Conservation (phyloP, 352 stramenopile species). For the Globisporangium barbulae region DNA sequence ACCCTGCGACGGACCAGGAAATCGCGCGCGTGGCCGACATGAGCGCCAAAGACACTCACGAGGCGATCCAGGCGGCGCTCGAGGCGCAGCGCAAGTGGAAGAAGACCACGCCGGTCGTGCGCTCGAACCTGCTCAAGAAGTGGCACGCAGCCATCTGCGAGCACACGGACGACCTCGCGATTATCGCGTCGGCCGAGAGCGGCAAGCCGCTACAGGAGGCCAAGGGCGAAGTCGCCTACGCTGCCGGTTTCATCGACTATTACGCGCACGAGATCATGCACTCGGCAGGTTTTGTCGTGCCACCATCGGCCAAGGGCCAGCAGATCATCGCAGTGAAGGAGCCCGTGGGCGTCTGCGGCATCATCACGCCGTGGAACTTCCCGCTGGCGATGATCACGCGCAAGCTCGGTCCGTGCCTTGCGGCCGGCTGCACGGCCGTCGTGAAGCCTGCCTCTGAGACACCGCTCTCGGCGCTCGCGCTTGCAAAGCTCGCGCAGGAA, state of each 20-base stretch:
- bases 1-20: conserved; percentile 75
- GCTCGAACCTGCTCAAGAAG: conserved; percentile 74
- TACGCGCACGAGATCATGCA: conserved; percentile 95
- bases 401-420: conserved; percentile 93
- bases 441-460: conserved; percentile 97
- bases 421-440: conserved; percentile 93
- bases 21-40: conserved; percentile 74
- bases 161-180: conserved; percentile 75
- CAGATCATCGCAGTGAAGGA: conserved; percentile 85
- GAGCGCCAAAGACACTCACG: conserved; percentile 55
- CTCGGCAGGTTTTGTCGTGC: conserved; percentile 80
- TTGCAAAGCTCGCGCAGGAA: conserved; percentile 88
- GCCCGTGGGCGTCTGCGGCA: conserved; percentile 92
- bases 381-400: conserved; percentile 97
- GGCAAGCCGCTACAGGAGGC: conserved; percentile 96
- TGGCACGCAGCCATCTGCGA: conserved; percentile 70
- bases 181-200: conserved; percentile 96
- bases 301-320: conserved; percentile 40
- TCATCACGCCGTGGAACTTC: conserved; percentile 99
- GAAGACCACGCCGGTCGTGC: conserved; percentile 61
- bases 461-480: conserved; percentile 92
- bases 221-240: conserved; percentile 93
- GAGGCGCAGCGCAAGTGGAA: conserved; percentile 69
- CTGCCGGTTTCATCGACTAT: conserved; percentile 94
- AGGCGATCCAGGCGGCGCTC: conserved; percentile 68